Evolutionary conservation across 148 eudicot genomes (phyloP).

Genomic region (Rhododendron henanense): DNA sequence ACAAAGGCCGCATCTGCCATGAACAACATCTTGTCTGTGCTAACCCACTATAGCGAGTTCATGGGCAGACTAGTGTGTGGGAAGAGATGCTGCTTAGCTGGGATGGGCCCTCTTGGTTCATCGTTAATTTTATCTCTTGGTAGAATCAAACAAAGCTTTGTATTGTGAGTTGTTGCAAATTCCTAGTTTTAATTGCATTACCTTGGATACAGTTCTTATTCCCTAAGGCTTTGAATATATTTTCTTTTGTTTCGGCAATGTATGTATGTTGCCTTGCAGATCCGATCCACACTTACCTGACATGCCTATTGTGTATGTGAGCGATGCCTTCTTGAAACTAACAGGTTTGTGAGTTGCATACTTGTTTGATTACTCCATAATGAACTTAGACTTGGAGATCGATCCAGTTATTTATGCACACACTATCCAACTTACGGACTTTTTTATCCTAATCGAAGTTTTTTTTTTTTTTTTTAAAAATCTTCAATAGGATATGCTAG

Average conservation of each 20-base stretch:
- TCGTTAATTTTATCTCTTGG: constrained; percentile 84
- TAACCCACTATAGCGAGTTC: constrained; percentile 66
- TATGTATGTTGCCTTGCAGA: constrained; percentile 37
- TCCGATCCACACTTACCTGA: constrained; percentile 59
- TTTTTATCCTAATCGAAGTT: not conserved
- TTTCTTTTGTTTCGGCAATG: constrained; percentile 17
- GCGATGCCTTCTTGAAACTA: constrained; percentile 72
- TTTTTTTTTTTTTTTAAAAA: not conserved
- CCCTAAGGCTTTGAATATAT: constrained; percentile 8
- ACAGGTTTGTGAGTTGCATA: constrained; percentile 53
- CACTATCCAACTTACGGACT: not conserved
- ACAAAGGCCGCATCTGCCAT: constrained; percentile 55
- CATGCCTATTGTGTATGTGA: constrained; percentile 85
- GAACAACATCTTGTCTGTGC: constrained; percentile 69
- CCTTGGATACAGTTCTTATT: not conserved
- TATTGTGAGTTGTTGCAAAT: constrained; percentile 75
- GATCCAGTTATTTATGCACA: not conserved
- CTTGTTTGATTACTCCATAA: not conserved
- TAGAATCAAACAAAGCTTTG: constrained; percentile 99
- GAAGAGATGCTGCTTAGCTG: constrained; percentile 50
- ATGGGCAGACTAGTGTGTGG: constrained; percentile 61
- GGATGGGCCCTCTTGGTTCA: constrained; percentile 39
- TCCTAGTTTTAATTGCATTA: constrained; percentile 19
- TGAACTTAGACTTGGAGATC: not conserved
- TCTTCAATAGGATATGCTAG: constrained; percentile 57